Evolutionary conservation across 164 flowering plant genomes (phyloP), one percentile per base, ranked within the genome.

Genomic region (Nymphaea colorata): DNA sequence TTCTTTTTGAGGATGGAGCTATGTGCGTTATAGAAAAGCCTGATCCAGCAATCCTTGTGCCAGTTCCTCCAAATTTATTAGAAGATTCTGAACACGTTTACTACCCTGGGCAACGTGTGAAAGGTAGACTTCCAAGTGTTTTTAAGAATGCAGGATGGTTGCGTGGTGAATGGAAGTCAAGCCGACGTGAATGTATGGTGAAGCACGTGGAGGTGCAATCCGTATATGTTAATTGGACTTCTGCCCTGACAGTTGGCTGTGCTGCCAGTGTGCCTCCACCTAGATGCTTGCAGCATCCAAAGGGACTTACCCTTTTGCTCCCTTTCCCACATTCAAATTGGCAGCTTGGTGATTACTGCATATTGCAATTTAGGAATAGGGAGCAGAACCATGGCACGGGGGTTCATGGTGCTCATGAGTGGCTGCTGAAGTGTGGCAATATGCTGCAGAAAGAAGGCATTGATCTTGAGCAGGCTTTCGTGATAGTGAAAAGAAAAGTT

Each of bases 341-440:
- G 97, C 90, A 88, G 73, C 86, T 86, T 62, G 97, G 96, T 65
- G 99, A 94, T 74, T 91, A 90, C 90, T 91, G 99, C 69, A 69
- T 82, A n/a, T 80, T 83, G 8, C n/a, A 10, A 61, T 61, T n/a
- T 3, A 4, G 25, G 6, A 61, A n/a, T 17, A 61, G n/a, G 4
- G 15, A 61, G 64, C 16, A 61, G 25, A 36, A 61, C 16, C 16
- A n/a, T 61, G 41, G 16, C 41, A n/a, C 7, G n/a, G 16, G n/a
- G n/a, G 6, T 61, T n/a, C 55, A 47, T 7, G 11, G 12, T 47
- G 55, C 7, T 47, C 55, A 12, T 43, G 45, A 64, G 4, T 67
- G 51, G 61, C 59, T 61, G 6, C 61, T 44, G 41, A 75, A 73
- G 43, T 43, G 69, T 41, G 82, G 67, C 64, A 73, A 64, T 44